phyloP scores from a whole-genome alignment of 768 basidiomycete genomes.

The Neoboletus subvelutipes region DNA sequence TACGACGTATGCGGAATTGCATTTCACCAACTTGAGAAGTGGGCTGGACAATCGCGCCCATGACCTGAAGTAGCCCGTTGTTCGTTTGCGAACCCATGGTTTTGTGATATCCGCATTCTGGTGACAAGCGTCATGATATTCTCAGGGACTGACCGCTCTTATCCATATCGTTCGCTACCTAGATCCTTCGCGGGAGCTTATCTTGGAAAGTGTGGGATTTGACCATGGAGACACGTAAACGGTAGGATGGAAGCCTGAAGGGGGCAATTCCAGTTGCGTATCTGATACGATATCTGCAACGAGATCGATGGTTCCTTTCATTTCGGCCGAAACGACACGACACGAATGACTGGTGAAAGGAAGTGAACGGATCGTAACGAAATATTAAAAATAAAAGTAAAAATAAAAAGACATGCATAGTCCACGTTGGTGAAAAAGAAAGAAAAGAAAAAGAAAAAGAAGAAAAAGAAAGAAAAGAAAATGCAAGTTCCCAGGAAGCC shows the following conservation, averaged over 20 bases:
- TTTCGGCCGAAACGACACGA: neutral
- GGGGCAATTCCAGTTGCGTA: neutral
- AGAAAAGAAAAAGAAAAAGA: neutral
- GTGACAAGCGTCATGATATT: neutral
- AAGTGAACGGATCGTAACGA: neutral
- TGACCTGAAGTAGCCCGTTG: neutral
- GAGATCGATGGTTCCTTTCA: neutral
- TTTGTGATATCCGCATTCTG: neutral
- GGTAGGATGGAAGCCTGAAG: neutral
- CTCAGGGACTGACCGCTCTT: neutral
- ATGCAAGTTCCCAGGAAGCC: neutral
- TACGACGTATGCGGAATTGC: neutral
- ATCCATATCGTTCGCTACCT: neutral
- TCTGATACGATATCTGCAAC: neutral
- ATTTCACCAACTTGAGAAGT: neutral
- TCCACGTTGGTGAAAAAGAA: neutral
- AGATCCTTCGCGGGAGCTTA: neutral
- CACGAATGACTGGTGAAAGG: neutral
- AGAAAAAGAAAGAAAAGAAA: neutral
- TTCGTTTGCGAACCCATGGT: neutral
- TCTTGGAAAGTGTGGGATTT: neutral
- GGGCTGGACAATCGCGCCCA: neutral
- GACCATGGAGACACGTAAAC: slow-evolving; percentile 8
- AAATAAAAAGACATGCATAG: neutral
- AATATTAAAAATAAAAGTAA: neutral